Percentiles rank a stretch among this genome's conserved stretches.
Evolutionary conservation across 129 eudicot species (phyloP).

Genomic region (Gnaphalium uliginosum): DNA sequence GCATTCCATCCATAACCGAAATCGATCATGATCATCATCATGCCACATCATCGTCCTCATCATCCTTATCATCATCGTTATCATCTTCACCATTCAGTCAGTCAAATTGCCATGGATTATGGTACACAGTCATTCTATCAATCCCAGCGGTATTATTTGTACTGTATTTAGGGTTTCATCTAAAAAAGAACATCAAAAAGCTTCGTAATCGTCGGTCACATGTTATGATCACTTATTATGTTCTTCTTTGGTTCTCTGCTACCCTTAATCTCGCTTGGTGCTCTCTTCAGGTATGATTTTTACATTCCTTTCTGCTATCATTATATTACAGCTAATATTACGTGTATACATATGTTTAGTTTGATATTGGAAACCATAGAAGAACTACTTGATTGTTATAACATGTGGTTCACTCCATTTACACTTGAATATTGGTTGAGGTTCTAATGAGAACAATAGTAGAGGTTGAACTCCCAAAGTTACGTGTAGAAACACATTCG

Average conservation of each 20-base stretch:
- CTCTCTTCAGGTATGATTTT: slow-evolving; percentile 55
- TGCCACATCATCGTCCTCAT: slow-evolving; percentile 10
- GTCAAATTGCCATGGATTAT: slow-evolving; percentile 56
- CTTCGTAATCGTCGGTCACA: slow-evolving; percentile 56
- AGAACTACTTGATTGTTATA: too few species aligned
- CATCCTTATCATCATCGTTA: neutral
- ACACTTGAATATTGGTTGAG: too few species aligned
- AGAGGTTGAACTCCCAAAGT: too few species aligned
- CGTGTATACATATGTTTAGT: neutral
- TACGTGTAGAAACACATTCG: too few species aligned
- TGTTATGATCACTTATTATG: slow-evolving; percentile 70
- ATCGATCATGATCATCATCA: slow-evolving; percentile 16
- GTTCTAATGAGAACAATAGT: too few species aligned
- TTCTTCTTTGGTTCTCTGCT: slow-evolving; percentile 62
- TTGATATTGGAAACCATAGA: neutral
- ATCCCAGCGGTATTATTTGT: slow-evolving; percentile 57
- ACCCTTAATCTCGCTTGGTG: slow-evolving; percentile 70
- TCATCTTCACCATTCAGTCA: slow-evolving; percentile 15
- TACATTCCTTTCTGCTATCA: neutral
- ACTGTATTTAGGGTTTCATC: slow-evolving; percentile 59
- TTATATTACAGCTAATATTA: neutral
- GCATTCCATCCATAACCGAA: slow-evolving; percentile 30
- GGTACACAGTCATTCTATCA: slow-evolving; percentile 53
- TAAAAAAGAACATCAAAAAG: slow-evolving; percentile 56
- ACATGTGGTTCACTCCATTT: too few species aligned